Evolutionary conservation across 192 early-diverging fungal species (phyloP), one percentile per base, ranked within the genome.

Genomic region (Gamsiella multidivaricata): DNA sequence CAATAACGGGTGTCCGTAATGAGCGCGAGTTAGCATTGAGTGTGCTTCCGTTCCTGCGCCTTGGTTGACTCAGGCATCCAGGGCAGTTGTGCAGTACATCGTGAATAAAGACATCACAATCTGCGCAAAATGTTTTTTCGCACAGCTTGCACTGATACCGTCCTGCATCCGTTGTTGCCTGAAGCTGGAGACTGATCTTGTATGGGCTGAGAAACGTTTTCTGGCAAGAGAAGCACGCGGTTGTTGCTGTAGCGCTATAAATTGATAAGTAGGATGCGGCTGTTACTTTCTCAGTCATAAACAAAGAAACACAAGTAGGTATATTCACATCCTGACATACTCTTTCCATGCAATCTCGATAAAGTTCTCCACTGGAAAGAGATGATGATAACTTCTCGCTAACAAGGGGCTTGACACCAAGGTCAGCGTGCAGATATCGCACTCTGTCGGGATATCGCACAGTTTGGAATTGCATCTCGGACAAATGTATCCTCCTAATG

Each of bases 41-140:
- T 32, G 53, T 15, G 12, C 64, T 22, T 46, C 53, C 64, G 1
- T 37, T 18, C 28, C 26, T 29, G 5, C 65, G 54, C 46, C 78
- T 70, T 18, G 74, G 72, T 52, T 70, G 69, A 22, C 75, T 79
- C 69, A 84, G 74, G 32, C 93, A 94, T 26, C 90, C 90, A 0
- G 92, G 91, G 79, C 97, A 98, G 69, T 94, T 95, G 64, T 95
- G 94, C 32, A 98, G 81, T 18, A 92, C 91, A 68, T 98, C 95
- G 69, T 98, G 97, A 25, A 95, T 85, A 83, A 92, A 98, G 3
- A 94, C 58, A 80, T 98, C 97, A 79, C 97, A 98, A 32, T 98
- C 97, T 28, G 91, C 69, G 68, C 97, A 98, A 72, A 93, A 97
- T 33, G 85, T 81, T 28, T 94, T 75, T 31, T 83, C 73, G 73